Evolutionary conservation across 2,329 filamentous ascomycete genomes (phyloP).

Genomic region (Macrophomina phaseolina): DNA sequence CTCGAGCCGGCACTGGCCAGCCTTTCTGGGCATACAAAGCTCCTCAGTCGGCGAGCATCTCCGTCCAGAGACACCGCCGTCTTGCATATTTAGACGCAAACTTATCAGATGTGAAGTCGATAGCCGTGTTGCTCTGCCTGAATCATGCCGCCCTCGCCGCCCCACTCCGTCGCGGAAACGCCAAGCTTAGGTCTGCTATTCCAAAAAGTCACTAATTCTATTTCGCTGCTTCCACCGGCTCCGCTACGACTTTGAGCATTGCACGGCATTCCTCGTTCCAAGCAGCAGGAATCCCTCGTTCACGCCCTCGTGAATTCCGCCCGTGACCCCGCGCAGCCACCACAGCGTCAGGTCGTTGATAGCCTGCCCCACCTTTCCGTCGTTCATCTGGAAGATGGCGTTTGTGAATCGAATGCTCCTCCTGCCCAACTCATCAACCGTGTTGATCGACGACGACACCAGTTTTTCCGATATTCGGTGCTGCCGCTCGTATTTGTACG

Average conservation of each 20-base stretch:
- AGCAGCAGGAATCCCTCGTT: constrained; percentile 55
- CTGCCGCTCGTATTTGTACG: constrained; percentile 68
- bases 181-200: neutral
- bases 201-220: neutral
- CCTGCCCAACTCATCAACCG: constrained; percentile 61
- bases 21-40: no score
- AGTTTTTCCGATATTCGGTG: constrained; percentile 68
- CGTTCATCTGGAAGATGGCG: constrained; percentile 64
- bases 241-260: neutral
- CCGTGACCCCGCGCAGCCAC: constrained; percentile 67
- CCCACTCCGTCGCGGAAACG: neutral
- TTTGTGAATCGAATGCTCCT: constrained; percentile 59
- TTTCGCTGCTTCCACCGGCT: no score
- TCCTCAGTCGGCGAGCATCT: no score
- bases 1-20: neutral
- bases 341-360: constrained; percentile 64
- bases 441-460: constrained; percentile 57
- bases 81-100: neutral
- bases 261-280: constrained; percentile 11
- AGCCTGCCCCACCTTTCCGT: constrained; percentile 67
- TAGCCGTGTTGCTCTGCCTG: constrained; percentile 4
- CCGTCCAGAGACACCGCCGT: no score
- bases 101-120: neutral
- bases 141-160: constrained; percentile 6
- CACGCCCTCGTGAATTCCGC: constrained; percentile 70